Evolutionary conservation across 1,139 yeast genomes (phyloP), one percentile per base, ranked within the genome.

Genomic region (Protomyces arabidopsidicola): DNA sequence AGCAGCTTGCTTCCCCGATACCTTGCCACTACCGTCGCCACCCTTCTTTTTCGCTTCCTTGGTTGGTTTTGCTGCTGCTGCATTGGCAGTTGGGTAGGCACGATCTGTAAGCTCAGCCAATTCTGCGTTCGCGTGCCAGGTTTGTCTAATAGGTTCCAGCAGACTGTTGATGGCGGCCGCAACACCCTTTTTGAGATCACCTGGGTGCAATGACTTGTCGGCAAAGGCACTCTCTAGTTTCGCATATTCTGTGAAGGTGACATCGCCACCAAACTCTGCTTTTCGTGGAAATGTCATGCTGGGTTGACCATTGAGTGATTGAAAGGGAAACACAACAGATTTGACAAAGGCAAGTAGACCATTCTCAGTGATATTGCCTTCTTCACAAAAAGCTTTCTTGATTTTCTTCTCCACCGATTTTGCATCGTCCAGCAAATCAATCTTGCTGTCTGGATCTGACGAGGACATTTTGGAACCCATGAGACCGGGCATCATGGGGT

Each of bases 391-490:
- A 2, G 99, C 98, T 73, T 88, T 83, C 71, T 84, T 84, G 71
- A 95, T 84, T 82, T 95, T 95, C 85, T 91, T 91, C 77, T 85
- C 87, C 65, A 95, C 93, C 51, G 78, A 77, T 73, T 88, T 88
- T 69, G 97, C 96, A 60, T 87, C 93, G 75, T 95, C 99, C 68
- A 91, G 78, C 58, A 95, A 76, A 73, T 93, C 98, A 68, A 93
- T 90, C 78, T 95, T 95, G 65, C 98, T 90, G 80, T 90, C 93
- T 71, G 98, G 98, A 78, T 93, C 98, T 35, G 97, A 89, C 0
- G 98, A 97, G 73, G 97, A 90, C 99, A 95, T 95, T 75, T 95
- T 95, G 14, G 81, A 98, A 71, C 98, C 98, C 52, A 87, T 85
- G 72, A 95, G 83, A 65, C 98, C 98, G 56, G 98, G 98, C 53